These are phyloP conservation scores for Penstemon eatonii DNA, from an alignment of 257 asterid genomes.

Conservation along the genomic window DNA sequence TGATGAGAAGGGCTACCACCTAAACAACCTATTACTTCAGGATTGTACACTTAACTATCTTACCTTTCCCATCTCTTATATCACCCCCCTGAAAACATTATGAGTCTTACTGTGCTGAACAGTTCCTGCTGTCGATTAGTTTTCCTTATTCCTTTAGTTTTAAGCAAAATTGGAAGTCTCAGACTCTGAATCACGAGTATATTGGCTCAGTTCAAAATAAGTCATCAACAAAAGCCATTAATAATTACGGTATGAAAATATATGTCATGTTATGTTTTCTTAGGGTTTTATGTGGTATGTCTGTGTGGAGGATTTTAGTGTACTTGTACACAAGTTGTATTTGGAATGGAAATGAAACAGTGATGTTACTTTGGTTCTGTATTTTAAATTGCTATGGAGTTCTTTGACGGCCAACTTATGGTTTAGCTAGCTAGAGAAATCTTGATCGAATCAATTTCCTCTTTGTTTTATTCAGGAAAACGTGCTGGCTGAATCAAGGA, in stretches of 20 bases:
- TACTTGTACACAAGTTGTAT: not conserved
- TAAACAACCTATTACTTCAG: no score
- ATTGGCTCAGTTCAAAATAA: not conserved
- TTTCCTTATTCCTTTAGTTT: not conserved
- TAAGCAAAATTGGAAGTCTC: not conserved
- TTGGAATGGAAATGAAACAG: not conserved
- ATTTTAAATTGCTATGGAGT: not conserved
- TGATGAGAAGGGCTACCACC: no score
- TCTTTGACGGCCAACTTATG: not conserved
- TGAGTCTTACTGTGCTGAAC: not conserved
- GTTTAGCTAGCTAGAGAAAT: constrained; percentile 8
- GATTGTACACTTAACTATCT: not conserved
- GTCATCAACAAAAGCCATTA: not conserved
- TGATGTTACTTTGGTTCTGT: not conserved
- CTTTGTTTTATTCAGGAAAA: constrained; percentile 55
- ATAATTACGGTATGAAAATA: not conserved
- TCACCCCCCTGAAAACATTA: not conserved
- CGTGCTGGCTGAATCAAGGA: constrained; percentile 88
- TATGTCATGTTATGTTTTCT: not conserved
- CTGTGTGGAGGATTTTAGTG: not conserved
- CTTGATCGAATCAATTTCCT: constrained; percentile 14
- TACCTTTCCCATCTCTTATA: not conserved
- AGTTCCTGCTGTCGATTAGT: not conserved
- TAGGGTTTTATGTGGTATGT: not conserved
- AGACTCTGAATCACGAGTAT: not conserved